Evolutionary conservation across 768 basidiomycete species (phyloP).

Genomic region (Rhodotorula taiwanensis): DNA sequence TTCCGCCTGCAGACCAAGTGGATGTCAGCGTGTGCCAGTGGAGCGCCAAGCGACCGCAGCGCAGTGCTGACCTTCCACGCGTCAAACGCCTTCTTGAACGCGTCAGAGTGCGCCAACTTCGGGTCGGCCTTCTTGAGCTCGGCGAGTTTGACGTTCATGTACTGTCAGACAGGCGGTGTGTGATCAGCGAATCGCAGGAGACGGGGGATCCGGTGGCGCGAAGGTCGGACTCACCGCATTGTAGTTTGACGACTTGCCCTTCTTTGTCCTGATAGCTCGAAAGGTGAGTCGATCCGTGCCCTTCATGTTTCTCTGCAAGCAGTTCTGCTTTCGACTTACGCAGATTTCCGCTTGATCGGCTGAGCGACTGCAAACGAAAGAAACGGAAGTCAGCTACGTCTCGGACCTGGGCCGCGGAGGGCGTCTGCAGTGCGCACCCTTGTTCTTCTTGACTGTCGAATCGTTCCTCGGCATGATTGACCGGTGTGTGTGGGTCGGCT

Average conservation of each 20-base stretch:
- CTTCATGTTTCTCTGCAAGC: too few species aligned
- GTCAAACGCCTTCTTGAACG: constrained; percentile 20
- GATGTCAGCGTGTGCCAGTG: too few species aligned
- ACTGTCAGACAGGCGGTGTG: background rate
- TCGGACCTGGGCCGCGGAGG: too few species aligned
- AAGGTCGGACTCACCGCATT: constrained; percentile 11
- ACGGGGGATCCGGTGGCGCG: background rate
- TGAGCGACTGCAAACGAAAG: background rate
- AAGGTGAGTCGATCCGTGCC: background rate
- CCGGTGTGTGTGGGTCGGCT: background rate
- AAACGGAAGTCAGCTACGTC: background rate
- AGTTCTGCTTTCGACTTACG: background rate
- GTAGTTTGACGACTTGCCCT: constrained; percentile 26
- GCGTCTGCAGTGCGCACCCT: constrained; percentile 1
- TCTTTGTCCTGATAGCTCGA: background rate
- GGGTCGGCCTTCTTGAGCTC: constrained; percentile 26
- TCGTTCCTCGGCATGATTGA: constrained; percentile 24
- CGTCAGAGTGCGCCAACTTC: constrained; percentile 15
- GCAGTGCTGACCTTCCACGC: constrained; percentile 26
- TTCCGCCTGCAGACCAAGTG: too few species aligned
- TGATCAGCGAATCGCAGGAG: background rate
- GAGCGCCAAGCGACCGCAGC: too few species aligned
- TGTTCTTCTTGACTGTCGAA: constrained; percentile 12
- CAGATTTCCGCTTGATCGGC: background rate
- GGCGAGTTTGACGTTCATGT: constrained; percentile 22